phyloP scores from a whole-genome alignment of 768 basidiomycete species.

The Boletales sp. region DNA sequence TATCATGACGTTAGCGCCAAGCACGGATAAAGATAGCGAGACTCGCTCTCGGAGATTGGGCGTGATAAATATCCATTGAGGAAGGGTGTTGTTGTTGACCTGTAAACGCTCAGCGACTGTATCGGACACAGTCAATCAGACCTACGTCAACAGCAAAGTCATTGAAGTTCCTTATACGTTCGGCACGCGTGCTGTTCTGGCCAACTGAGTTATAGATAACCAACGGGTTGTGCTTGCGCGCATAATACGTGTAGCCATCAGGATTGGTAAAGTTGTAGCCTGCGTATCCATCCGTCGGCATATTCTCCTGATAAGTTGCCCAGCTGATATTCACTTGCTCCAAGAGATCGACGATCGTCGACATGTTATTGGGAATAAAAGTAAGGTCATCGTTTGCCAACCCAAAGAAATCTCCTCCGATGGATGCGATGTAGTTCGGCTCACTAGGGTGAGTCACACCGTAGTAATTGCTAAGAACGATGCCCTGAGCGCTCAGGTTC shows the following conservation, averaged over 20 bases:
- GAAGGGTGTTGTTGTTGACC: constrained; percentile 39
- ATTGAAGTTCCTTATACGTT: constrained; percentile 56
- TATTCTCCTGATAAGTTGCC: constrained; percentile 59
- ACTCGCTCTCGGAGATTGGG: constrained; percentile 46
- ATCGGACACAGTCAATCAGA: not conserved
- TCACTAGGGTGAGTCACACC: constrained; percentile 56
- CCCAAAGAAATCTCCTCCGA: constrained; percentile 54
- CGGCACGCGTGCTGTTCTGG: constrained; percentile 36
- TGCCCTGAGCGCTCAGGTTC: constrained; percentile 46
- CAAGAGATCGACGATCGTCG: constrained; percentile 57
- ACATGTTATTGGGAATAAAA: constrained; percentile 43
- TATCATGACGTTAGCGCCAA: constrained; percentile 17
- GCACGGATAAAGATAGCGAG: not conserved
- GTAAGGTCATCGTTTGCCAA: constrained; percentile 37
- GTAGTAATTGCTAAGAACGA: constrained; percentile 45
- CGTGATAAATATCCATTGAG: constrained; percentile 62
- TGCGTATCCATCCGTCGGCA: constrained; percentile 48
- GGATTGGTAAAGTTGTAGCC: constrained; percentile 35
- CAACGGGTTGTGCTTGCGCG: constrained; percentile 55
- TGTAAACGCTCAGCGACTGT: constrained; percentile 2
- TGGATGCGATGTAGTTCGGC: constrained; percentile 52
- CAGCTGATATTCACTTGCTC: constrained; percentile 54
- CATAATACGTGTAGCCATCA: constrained; percentile 46
- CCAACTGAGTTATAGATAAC: constrained; percentile 52
- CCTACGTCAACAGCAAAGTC: constrained; percentile 54